phyloP scores from a whole-genome alignment of 2,329 filamentous ascomycete genomes.

The Colletotrichum sp. region DNA sequence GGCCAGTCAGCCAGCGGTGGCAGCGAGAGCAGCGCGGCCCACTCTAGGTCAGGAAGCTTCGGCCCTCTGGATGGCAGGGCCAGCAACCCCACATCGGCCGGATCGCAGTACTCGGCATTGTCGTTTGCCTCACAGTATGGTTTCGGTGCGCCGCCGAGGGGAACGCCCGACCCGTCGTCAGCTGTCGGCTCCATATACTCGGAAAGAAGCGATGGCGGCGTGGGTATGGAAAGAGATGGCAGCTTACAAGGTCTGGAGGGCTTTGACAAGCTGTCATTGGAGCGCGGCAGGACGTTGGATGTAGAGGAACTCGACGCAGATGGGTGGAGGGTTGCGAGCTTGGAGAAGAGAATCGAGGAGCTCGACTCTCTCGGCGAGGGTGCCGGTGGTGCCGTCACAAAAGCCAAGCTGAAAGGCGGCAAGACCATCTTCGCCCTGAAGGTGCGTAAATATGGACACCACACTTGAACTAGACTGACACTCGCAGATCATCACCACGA shows the following conservation, averaged over 20 bases:
- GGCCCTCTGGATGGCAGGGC: constrained; percentile 75
- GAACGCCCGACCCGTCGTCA: constrained; percentile 84
- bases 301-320: constrained; percentile 96
- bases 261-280: constrained; percentile 80
- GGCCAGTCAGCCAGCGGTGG: constrained; percentile 75
- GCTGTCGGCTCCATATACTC: constrained; percentile 87
- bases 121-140: constrained; percentile 79
- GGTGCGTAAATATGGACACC: constrained; percentile 53
- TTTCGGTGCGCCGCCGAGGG: constrained; percentile 70
- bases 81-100: constrained; percentile 84
- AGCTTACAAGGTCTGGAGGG: constrained; percentile 79
- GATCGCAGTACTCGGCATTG: constrained; percentile 83
- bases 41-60: constrained; percentile 86
- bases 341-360: constrained; percentile 86
- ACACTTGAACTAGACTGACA: background rate
- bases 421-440: constrained; percentile 97
- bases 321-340: constrained; percentile 91
- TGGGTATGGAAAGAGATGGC: constrained; percentile 81
- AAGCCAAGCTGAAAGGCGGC: constrained; percentile 85
- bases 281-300: constrained; percentile 83
- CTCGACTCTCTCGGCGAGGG: constrained; percentile 91
- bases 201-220: constrained; percentile 76
- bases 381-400: constrained; percentile 92
- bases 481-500: constrained; percentile 90
- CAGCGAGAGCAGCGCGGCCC: constrained; percentile 79